Evolutionary conservation across 179 eudicot genomes (phyloP), one percentile per base, ranked within the genome.

Genomic region (Pouteria campechiana): DNA sequence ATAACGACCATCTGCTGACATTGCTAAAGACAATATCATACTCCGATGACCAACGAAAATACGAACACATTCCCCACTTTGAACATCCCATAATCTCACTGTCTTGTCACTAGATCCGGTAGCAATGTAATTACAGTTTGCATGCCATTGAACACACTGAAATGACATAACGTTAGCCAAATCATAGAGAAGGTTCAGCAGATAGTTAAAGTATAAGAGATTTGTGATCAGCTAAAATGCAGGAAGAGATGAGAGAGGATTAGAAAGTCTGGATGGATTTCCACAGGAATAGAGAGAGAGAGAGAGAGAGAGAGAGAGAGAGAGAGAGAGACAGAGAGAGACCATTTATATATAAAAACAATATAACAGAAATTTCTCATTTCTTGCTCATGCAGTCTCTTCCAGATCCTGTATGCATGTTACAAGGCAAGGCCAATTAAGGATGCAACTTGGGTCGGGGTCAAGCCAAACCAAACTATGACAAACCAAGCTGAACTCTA

Each of bases 91-190:
- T 45, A 92, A 58, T 19, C 99, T 82, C 40, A 92, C 94, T 22
- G 96, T 92, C 58, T 83, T 92, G 68, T 92, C 99, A 50, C 99
- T 92, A 29, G 99, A 92, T 67, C 99, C 99, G 11, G 99, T 92
- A 6, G 96, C 99, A 44, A 92, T 64, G 67, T 90, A 90, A 46
- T 90, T 90, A 73, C 98, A 90, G 65, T 90, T 90, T 41, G 61
- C 68, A 71, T 90, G 98, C 98, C 98, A 90, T 47, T 78, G 78
- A 33, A 90, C 94, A 68, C 98, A 90, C 97, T 89, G 71, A 17
- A 46, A 58, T 50, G 14, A n/a, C 11, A 16, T 15, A 34, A 29
- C 13, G 32, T 19, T 28, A 24, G 24, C 5, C 35, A 32, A 9
- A 11, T 29, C 24, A 21, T 58, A 42, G 54, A 32, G 23, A 24